Base-by-base conservation (phyloP, 2,329 filamentous ascomycete species). In the Fusarium coicis region DNA sequence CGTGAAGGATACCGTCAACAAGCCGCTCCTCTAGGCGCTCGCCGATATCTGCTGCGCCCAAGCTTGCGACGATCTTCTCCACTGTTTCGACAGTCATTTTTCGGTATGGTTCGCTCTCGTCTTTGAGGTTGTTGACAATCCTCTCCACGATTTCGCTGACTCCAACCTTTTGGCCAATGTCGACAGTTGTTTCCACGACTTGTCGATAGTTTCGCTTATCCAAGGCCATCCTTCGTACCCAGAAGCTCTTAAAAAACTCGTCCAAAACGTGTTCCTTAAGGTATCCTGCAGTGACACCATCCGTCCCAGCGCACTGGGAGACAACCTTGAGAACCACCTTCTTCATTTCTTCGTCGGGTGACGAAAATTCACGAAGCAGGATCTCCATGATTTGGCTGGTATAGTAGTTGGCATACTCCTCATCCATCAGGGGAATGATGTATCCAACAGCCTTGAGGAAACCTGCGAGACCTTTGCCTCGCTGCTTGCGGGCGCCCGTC, bases 31-130 rank as follows among this genome's bases (percentile, higher is more conserved):
- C 96, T 40, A 99, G 85, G 44, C 96, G 90, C 82, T 97, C 94
- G 30, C 94, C 93, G 76, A 99, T 95, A 80, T 99, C 96, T 40
- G 96, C 96, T 12, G 96, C 95, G 63, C 96, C 96, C 60, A 98
- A 88, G 63, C 94, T 94, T 21, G 96, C 95, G 78, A 99, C 93
- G 53, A 98, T 91, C 84, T 98, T 99, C 84, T 99, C 96, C 14
- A 98, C 91, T 0, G 96, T 98, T 85, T 99, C 96, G 39, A 99
- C 93, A 0, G 96, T 98, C 96, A 99, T 99, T 87, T 98, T 98
- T 55, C 96, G 92, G 83, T 99, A 99, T 2, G 96, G 93, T 81
- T 99, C 96, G 81, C 93, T 98, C 83, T 99, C 96, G 79, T 99
- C 96, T 83, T 99, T 99, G 75, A 99, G 89, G 80, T 99, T 98